Base-by-base conservation (phyloP, 148 eudicot genomes). In the Talinum fruticosum region DNA sequence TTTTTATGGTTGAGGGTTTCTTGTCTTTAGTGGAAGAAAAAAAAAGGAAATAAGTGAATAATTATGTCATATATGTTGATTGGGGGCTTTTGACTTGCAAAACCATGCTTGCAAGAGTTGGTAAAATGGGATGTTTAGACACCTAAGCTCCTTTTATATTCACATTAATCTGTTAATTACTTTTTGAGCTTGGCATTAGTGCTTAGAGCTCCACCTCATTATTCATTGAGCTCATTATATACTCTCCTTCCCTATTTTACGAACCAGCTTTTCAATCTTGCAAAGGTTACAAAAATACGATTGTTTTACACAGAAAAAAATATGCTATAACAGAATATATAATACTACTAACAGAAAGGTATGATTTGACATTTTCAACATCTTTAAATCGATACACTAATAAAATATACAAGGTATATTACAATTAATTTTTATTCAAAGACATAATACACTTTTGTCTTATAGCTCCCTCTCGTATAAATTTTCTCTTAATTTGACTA, bases 1-100 rank as follows among this genome's bases (percentile, higher is more conserved):
- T 69, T 75, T 89, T 83, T 89, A 87, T 86, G 82, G 64, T 73
- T 13, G 82, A 81, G 68, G 66, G 24, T 54, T 18, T 81, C 79
- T 91, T 89, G 92, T 88, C 91, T 30, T 82, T 80, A 69, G 80
- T 82, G 78, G 24, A 73, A 77, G 80, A 36, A 38, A 49, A 33
- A 57, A 57, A 2, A 33, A 30, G 10, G 44, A 72, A 49, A 8
- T 15, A 36, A 71, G 34, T 33, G n/a, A 68, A 10, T 23, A 21
- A 26, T 19, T 49, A 76, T 32, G 83, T 81, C 76, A 77, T n/a
- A n/a, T n/a, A n/a, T 51, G 65, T 62, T 51, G 76, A 76, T 76
- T 37, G 45, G 44, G 65, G 69, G 41, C 34, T 54, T 45, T 72
- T 79, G 77, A 83, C 77, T 83, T 71, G 44, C 33, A 21, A 61